These are phyloP conservation scores for Alternaria solani DNA, from an alignment of 2,329 filamentous ascomycete genomes.

Conservation along the genomic window DNA sequence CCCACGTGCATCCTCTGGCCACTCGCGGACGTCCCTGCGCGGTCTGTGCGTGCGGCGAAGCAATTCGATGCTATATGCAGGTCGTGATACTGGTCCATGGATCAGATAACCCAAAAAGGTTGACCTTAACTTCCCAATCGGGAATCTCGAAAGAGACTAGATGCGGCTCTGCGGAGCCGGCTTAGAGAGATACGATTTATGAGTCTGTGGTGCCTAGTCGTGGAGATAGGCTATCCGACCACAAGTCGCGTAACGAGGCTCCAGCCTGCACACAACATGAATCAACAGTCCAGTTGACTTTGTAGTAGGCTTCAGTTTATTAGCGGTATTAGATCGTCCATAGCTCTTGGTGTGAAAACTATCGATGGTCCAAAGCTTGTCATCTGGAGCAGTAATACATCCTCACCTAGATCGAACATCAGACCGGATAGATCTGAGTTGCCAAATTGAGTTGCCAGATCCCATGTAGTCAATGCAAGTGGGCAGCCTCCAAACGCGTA, in stretches of 20 bases:
- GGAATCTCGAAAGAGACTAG: neutral
- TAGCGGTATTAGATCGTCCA: neutral
- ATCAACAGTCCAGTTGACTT: too few species aligned
- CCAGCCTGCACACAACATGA: too few species aligned
- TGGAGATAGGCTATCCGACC: neutral
- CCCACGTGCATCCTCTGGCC: neutral
- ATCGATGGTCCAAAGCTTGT: neutral
- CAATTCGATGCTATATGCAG: slow-evolving; percentile 1
- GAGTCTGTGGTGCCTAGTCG: neutral
- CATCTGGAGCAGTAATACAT: too few species aligned
- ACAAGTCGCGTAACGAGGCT: neutral
- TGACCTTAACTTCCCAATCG: neutral
- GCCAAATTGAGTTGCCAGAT: neutral
- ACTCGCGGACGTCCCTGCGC: neutral
- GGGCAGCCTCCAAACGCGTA: neutral
- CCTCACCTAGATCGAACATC: neutral
- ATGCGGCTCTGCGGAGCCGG: neutral
- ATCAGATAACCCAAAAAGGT: neutral
- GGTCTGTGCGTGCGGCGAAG: neutral
- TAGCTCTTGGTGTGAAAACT: neutral
- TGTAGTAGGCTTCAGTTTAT: neutral
- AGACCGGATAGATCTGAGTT: neutral
- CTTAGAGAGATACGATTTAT: neutral
- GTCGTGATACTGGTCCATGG: neutral
- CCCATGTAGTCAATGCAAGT: neutral